Conservation (phyloP, 2,329 filamentous ascomycete species). For the Cryphonectria naterciae region DNA sequence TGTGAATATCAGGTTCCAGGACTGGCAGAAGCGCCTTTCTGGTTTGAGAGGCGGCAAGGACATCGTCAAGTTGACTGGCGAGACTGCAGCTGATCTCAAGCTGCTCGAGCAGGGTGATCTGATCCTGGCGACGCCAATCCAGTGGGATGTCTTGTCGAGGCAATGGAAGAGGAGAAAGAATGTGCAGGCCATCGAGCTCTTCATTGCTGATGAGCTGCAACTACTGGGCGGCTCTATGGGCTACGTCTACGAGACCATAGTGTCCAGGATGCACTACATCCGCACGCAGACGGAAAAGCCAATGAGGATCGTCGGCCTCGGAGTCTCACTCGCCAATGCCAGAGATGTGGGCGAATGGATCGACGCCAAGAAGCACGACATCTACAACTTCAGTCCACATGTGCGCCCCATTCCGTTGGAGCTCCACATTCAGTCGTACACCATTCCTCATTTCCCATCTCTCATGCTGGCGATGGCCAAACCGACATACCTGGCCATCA, state of each 20-base stretch:
- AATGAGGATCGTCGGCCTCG: conserved; percentile 85
- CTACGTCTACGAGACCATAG: conserved; percentile 91
- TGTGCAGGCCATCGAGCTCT: conserved; percentile 84
- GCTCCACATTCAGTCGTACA: conserved; percentile 93
- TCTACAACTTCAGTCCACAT: conserved; percentile 97
- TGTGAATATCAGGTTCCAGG: conserved; percentile 77
- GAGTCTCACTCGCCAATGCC: conserved; percentile 90
- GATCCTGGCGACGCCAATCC: conserved; percentile 86
- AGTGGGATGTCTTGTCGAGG: conserved; percentile 95
- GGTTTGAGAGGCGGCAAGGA: conserved; percentile 80
- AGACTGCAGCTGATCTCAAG: conserved; percentile 88
- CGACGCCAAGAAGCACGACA: conserved; percentile 95
- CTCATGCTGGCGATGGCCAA: conserved; percentile 99
- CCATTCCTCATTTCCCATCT: conserved; percentile 94
- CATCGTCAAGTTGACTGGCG: conserved; percentile 90
- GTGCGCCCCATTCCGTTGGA: conserved; percentile 88
- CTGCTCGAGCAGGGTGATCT: conserved; percentile 85
- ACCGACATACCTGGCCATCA: conserved; percentile 86
- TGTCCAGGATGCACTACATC: conserved; percentile 98
- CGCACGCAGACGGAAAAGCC: conserved; percentile 83
- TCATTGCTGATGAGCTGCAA: conserved; percentile 95
- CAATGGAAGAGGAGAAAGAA: conserved; percentile 98
- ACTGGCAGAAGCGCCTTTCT: conserved; percentile 82
- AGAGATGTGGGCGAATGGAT: conserved; percentile 97
- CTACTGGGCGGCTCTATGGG: conserved; percentile 85